Conservation (phyloP, 805 yeast species). For the Cyberlindnera samutprakarnensis region DNA sequence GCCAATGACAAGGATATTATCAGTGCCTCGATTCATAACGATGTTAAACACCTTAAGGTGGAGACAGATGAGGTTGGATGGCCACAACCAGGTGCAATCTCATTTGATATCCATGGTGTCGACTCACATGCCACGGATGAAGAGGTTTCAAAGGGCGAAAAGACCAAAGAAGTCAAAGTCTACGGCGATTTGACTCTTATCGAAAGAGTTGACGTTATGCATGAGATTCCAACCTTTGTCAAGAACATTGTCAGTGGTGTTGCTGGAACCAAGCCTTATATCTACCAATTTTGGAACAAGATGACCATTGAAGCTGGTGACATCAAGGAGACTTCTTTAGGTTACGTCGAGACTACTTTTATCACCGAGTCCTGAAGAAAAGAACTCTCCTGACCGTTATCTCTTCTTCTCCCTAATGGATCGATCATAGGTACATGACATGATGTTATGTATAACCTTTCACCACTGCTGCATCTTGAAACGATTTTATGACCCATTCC, state of each 20-base stretch:
- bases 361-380: slow-evolving; percentile 37
- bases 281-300: slow-evolving; percentile 80
- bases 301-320: slow-evolving; percentile 39
- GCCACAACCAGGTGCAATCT: slow-evolving; percentile 72
- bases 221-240: slow-evolving; percentile 90
- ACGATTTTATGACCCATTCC: too few relatives aligned
- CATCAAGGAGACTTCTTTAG: slow-evolving; percentile 51
- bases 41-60: slow-evolving; percentile 49
- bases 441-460: too few relatives aligned
- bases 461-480: too few relatives aligned
- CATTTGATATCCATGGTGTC: slow-evolving; percentile 49
- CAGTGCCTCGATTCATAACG: slow-evolving; percentile 59
- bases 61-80: slow-evolving; percentile 72
- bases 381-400: too few relatives aligned
- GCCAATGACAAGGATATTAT: slow-evolving; percentile 57
- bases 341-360: slow-evolving; percentile 77
- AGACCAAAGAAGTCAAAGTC: slow-evolving; percentile 39
- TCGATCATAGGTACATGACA: too few relatives aligned
- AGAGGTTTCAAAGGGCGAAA: slow-evolving; percentile 27
- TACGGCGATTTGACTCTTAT: slow-evolving; percentile 60
- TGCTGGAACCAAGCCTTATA: slow-evolving; percentile 94
- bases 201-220: slow-evolving; percentile 96
- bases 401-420: too few relatives aligned
- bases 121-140: slow-evolving; percentile 37
- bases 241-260: slow-evolving; percentile 90